These are phyloP conservation scores for Phoenix dactylifera DNA, from an alignment of 176 grass and related monocot species.

Conservation along the genomic window DNA sequence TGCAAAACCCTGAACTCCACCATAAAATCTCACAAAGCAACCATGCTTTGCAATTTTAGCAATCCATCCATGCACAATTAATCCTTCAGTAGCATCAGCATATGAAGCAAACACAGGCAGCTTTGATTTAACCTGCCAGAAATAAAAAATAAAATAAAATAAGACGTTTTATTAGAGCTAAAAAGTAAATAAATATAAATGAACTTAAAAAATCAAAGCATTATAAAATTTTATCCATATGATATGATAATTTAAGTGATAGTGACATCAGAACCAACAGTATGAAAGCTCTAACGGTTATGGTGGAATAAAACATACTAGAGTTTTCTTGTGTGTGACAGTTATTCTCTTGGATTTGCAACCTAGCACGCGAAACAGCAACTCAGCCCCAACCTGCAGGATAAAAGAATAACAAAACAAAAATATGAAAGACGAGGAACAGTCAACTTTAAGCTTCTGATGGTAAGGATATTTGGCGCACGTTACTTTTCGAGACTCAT, in stretches of 20 bases:
- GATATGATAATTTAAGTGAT: too few species aligned
- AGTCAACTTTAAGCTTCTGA: too few species aligned
- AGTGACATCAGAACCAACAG: too few species aligned
- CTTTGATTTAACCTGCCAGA: conserved; percentile 88
- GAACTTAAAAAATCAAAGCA: too few species aligned
- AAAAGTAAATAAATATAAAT: background rate
- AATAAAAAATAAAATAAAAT: background rate
- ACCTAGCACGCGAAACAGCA: conserved; percentile 82
- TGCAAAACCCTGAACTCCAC: conserved; percentile 86
- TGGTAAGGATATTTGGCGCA: too few species aligned
- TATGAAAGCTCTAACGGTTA: too few species aligned
- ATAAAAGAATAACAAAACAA: conserved; percentile 8
- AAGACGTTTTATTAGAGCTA: background rate
- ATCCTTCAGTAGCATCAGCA: conserved; percentile 77
- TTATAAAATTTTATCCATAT: too few species aligned
- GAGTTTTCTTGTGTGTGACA: conserved; percentile 86
- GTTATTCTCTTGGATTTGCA: conserved; percentile 98
- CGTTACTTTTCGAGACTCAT: too few species aligned
- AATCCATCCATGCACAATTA: conserved; percentile 93
- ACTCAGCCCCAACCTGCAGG: conserved; percentile 67
- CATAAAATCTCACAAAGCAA: conserved; percentile 89
- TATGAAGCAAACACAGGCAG: conserved; percentile 68
- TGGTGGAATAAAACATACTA: conserved; percentile 38
- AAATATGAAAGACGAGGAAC: background rate
- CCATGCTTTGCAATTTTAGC: conserved; percentile 94